Evolutionary conservation across 768 basidiomycete genomes (phyloP).

Genomic region (Boletus edulis): DNA sequence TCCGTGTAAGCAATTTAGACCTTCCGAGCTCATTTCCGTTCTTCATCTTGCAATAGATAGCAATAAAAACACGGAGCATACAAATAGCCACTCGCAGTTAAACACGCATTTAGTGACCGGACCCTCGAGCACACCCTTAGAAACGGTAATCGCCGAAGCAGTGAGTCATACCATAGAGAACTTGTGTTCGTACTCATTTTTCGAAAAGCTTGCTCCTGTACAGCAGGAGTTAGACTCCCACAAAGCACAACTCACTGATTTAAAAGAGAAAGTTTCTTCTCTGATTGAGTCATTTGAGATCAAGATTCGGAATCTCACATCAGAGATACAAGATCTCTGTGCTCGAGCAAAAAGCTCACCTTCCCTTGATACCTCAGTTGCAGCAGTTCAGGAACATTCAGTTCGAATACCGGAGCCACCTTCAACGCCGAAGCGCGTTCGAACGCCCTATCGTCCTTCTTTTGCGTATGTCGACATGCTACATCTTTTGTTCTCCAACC

Average conservation of each 20-base stretch:
- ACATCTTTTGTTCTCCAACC: neutral
- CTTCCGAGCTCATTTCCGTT: neutral
- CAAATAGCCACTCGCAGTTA: conserved; percentile 4
- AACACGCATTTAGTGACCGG: neutral
- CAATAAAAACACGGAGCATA: conserved; percentile 1
- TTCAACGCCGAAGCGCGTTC: conserved; percentile 34
- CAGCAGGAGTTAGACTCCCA: conserved; percentile 48
- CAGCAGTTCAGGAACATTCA: conserved; percentile 11
- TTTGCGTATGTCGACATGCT: conserved; percentile 21
- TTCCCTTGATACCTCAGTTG: conserved; percentile 8
- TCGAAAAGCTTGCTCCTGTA: conserved; percentile 47
- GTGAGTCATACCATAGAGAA: conserved; percentile 18
- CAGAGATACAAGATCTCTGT: conserved; percentile 35
- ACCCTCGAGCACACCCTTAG: conserved; percentile 10
- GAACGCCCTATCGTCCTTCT: conserved; percentile 27
- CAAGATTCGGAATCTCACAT: conserved; percentile 36
- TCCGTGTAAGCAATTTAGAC: conserved; percentile 13
- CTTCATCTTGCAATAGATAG: conserved; percentile 1
- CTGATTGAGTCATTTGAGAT: conserved; percentile 33
- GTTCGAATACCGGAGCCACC: conserved; percentile 29
- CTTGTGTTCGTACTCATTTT: conserved; percentile 1
- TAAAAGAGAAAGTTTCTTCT: conserved; percentile 30
- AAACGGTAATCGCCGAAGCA: conserved; percentile 27
- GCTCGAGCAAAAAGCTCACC: conserved; percentile 12
- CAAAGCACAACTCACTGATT: conserved; percentile 41